Base-by-base conservation (phyloP, 1,284 basidiomycete species). In the Fomitopsis pinicola region DNA sequence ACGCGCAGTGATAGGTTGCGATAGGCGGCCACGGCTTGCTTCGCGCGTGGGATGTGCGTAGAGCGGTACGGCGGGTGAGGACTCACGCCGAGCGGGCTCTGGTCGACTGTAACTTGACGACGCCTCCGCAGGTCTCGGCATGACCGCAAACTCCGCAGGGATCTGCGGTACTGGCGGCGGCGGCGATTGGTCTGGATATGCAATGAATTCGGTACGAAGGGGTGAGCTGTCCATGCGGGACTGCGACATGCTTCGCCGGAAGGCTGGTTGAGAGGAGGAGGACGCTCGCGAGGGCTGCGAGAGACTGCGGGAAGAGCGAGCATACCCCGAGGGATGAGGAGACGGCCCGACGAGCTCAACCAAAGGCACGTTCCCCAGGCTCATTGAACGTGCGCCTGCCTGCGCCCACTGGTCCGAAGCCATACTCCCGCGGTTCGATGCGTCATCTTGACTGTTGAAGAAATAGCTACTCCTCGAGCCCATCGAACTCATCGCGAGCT, bases 371-470 rank as follows among this genome's bases (percentile, higher is more conserved):
- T 30, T 26, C 26, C 46, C 26, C 42, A 60, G 52, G 35, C 60
- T 67, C 40, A 59, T 54, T 22, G 64, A 61, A 5, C 62, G 63
- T 14, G 64, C 55, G 30, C 68, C 69, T 0, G 63, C 64, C 28
- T 63, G 42, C n/a, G 74, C 63, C 73, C 73, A 75, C 30, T 65
- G 69, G 56, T 76, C 75, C 2, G 65, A 69, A 26, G 67, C 62
- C 9, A 66, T 64, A 56, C 66, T 72, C 28, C 63, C 62, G 55
- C 73, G 60, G 22, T 26, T 52, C 12, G 60, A 63, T 1, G 55
- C n/a, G 40, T 64, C 58, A 14, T 62, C 59, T 46, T 58, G 64
- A 36, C 53, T 38, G 55, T 62, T 61, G 45, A 60, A 64, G 22
- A 62, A 36, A 48, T 62, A 64, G 52, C 59, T 59, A 36, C 56